phyloP scores from a whole-genome alignment of 345 rosid species.

The Hirschfeldia incana region DNA sequence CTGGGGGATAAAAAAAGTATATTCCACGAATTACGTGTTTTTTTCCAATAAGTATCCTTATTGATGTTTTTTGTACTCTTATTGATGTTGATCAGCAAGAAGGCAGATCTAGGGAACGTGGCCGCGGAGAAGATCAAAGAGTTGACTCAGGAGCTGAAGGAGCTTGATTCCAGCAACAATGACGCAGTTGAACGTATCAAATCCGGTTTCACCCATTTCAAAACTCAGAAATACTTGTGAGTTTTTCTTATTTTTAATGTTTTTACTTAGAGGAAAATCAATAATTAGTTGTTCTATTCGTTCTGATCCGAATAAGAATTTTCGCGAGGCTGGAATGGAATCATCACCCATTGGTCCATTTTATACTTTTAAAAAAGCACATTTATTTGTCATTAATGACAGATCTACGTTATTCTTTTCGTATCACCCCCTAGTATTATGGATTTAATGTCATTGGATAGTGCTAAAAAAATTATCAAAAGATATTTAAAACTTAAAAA shows the following conservation, averaged over 20 bases:
- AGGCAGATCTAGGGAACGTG: constrained; percentile 57
- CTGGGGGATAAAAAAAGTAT: neutral
- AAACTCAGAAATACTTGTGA: constrained; percentile 74
- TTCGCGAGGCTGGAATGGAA: constrained; percentile 25
- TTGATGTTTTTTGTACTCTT: neutral
- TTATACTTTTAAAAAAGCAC: constrained; percentile 7
- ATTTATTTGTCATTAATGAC: neutral
- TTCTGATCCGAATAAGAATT: neutral
- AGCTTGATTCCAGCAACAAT: constrained; percentile 41
- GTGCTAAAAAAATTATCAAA: neutral
- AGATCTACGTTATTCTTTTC: neutral
- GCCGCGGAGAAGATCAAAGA: constrained; percentile 85
- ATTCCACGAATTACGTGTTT: neutral
- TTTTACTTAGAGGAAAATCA: neutral
- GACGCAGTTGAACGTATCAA: constrained; percentile 64
- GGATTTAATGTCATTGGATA: neutral
- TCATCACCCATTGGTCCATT: constrained; percentile 14
- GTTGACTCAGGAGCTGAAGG: constrained; percentile 73
- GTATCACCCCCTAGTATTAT: neutral
- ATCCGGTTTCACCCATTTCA: constrained; percentile 76
- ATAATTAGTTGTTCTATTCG: neutral
- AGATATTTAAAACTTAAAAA: neutral
- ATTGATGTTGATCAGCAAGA: constrained; percentile 50
- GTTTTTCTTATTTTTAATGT: constrained; percentile 13
- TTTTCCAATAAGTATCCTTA: neutral